A percentile compares a stretch with the other conserved stretches of the same genome.
These are phyloP conservation scores for Sphagnum contortum DNA, from an alignment of 225 moss, liverwort and hornwort genomes.

Conservation along the genomic window DNA sequence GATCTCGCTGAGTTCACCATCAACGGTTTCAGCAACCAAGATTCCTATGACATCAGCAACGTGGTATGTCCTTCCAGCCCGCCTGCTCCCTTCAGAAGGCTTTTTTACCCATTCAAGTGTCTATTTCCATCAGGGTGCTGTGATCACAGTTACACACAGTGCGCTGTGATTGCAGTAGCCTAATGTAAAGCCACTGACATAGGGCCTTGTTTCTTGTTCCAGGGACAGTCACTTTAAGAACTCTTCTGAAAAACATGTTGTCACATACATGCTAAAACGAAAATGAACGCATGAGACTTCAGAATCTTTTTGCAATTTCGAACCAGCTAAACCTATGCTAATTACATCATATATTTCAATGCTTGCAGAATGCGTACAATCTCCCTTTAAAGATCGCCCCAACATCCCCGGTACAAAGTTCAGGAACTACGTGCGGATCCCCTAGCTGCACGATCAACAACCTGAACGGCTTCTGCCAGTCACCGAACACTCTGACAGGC, in stretches of 20 bases:
- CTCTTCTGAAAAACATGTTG: neutral
- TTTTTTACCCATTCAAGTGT: neutral
- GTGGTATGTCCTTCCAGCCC: conserved; percentile 10
- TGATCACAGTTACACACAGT: no score
- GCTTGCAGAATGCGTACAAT: conserved; percentile 21
- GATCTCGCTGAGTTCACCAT: conserved; percentile 12
- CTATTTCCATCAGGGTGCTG: neutral
- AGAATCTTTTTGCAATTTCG: no score
- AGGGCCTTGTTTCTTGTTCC: neutral
- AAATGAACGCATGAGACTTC: neutral
- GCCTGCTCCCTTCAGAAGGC: neutral
- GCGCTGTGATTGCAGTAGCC: no score
- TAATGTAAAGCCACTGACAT: neutral
- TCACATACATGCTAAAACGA: neutral
- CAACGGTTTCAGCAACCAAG: neutral
- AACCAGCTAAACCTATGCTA: neutral
- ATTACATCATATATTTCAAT: neutral
- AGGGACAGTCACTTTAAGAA: neutral
- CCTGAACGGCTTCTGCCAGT: conserved; percentile 15
- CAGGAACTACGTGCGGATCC: conserved; percentile 6
- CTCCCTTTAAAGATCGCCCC: conserved; percentile 10
- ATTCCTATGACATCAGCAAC: conserved; percentile 16
- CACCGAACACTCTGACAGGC: conserved; percentile 14
- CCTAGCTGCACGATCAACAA: conserved; percentile 10
- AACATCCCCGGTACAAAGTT: conserved; percentile 2